Evolutionary conservation across 805 yeast genomes (phyloP).

Genomic region (Komagataella pseudopastoris): DNA sequence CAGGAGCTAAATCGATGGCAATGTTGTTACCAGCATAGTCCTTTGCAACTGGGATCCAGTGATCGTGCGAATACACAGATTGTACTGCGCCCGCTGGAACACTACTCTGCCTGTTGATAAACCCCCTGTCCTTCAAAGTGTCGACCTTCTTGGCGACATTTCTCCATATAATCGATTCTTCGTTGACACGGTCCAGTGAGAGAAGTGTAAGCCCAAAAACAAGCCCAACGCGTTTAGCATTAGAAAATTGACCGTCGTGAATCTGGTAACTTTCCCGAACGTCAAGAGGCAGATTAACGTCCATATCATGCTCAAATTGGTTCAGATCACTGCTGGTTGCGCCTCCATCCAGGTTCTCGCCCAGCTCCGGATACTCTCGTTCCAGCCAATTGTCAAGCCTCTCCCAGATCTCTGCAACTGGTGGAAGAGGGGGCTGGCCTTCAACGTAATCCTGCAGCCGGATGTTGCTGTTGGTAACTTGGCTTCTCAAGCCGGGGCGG

Average conservation of each 20-base stretch:
- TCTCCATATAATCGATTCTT: constrained; percentile 80
- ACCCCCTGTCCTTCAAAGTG: constrained; percentile 9
- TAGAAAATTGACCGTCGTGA: constrained; percentile 85
- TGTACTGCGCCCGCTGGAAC: constrained; percentile 69
- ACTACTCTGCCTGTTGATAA: constrained; percentile 42
- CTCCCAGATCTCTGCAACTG: constrained; percentile 77
- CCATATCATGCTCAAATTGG: constrained; percentile 76
- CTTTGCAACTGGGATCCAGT: constrained; percentile 86
- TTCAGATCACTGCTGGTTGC: constrained; percentile 71
- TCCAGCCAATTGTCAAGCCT: constrained; percentile 78
- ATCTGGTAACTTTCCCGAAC: constrained; percentile 66
- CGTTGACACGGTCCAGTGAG: constrained; percentile 68
- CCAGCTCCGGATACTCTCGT: constrained; percentile 67
- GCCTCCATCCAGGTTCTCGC: constrained; percentile 62
- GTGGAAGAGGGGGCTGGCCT: constrained; percentile 40
- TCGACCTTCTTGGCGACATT: constrained; percentile 38
- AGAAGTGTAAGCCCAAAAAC: constrained; percentile 70
- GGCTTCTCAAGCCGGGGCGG: constrained; percentile 24
- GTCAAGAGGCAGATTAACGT: constrained; percentile 61
- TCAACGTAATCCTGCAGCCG: constrained; percentile 24
- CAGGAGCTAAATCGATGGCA: constrained; percentile 81
- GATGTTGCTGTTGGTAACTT: constrained; percentile 35
- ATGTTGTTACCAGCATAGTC: constrained; percentile 87
- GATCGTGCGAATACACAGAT: constrained; percentile 71
- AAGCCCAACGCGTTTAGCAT: constrained; percentile 67